Conservation (phyloP, 1,284 basidiomycete species). For the Ustilago curta region DNA sequence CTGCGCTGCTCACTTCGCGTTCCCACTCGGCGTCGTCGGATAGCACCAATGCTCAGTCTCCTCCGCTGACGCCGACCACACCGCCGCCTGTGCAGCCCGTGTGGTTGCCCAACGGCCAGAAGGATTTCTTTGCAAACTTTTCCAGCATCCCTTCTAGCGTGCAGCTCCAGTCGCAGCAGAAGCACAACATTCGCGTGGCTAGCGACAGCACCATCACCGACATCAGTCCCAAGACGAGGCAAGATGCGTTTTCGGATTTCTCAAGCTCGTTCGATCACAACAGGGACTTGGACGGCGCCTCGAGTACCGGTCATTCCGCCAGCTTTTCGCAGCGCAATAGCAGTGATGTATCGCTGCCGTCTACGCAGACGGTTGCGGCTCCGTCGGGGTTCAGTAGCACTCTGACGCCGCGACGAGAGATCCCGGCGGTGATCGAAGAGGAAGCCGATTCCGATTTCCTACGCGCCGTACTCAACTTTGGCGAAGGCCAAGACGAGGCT, state of each 20-base stretch:
- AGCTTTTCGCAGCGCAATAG: conserved; percentile 11
- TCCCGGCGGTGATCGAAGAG: conserved; percentile 38
- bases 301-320: conserved; percentile 11
- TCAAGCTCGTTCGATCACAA: conserved; percentile 1
- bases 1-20: conserved; percentile 19
- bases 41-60: conserved; percentile 34
- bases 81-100: conserved; percentile 36
- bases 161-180: background rate
- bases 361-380: conserved; percentile 8
- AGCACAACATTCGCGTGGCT: background rate
- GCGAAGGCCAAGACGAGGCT: conserved; percentile 20
- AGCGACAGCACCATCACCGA: background rate
- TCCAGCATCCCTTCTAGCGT: conserved; percentile 23
- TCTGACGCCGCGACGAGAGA: conserved; percentile 11
- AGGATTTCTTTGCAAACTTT: conserved; percentile 44
- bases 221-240: conserved; percentile 27
- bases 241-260: conserved; percentile 8
- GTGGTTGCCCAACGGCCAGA: conserved; percentile 45
- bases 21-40: conserved; percentile 45
- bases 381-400: conserved; percentile 9
- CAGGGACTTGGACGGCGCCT: background rate
- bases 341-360: conserved; percentile 6
- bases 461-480: conserved; percentile 55
- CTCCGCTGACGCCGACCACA: conserved; percentile 46
- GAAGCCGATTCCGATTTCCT: conserved; percentile 56